Conservation (phyloP, 257 asterid genomes). For the Marsdenia floribunda region DNA sequence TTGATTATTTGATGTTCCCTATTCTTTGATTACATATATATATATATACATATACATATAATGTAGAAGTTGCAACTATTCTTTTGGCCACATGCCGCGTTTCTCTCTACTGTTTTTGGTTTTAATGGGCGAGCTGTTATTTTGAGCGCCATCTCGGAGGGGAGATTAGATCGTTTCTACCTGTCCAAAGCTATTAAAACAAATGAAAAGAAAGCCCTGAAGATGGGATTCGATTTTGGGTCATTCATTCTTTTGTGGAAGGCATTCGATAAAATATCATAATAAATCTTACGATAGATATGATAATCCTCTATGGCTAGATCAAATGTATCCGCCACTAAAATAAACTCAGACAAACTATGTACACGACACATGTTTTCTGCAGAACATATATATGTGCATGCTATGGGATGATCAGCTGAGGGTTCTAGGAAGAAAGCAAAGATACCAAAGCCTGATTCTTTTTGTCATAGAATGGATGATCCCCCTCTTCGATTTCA, state of each 20-base stretch:
- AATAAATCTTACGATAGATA: too few species aligned
- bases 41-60: too few species aligned
- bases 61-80: conserved; percentile 31
- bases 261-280: neutral
- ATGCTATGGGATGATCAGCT: too few species aligned
- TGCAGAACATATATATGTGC: neutral
- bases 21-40: conserved; percentile 35
- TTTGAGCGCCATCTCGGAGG: neutral
- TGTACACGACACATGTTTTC: neutral
- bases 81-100: neutral
- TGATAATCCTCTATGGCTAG: neutral
- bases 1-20: conserved; percentile 34
- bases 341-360: neutral
- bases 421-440: conserved; percentile 31
- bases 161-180: neutral
- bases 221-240: neutral
- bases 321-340: neutral
- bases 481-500: conserved; percentile 39
- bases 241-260: neutral
- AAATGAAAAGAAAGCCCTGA: neutral
- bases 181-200: neutral
- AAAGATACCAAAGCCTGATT: conserved; percentile 37
- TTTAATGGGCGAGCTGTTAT: neutral
- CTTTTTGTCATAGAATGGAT: conserved; percentile 61
- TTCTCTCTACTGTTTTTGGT: neutral